Base-by-base conservation (phyloP, 345 rosid species). In the Eucalyptus erythrocorys region DNA sequence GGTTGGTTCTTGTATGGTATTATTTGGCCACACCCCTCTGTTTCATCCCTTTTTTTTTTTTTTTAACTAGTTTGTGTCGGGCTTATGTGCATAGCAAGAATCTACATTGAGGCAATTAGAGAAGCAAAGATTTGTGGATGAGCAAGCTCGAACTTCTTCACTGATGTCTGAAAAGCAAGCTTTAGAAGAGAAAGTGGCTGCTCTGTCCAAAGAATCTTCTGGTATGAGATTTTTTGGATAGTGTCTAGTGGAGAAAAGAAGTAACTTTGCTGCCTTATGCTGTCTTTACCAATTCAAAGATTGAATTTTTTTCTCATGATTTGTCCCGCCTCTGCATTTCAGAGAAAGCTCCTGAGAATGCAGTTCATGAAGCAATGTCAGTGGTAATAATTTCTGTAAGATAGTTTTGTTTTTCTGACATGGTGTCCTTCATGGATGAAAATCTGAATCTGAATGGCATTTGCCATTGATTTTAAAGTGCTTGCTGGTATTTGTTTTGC, bases 81-180 rank as follows among this genome's bases (percentile, higher is more conserved):
- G 87, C 90, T 85, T 47, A 87, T 59, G 88, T 91, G 84, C 91
- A 49, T 91, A 98, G 99, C 95, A 93, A 93, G 98, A 93, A 89
- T 91, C 94, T 43, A 53, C 89, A 49, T 86, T 92, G 91, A 96
- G 97, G 93, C 97, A 93, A 87, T 95, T 93, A 91, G 98, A 97
- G 90, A 95, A 55, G 51, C 93, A 91, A 47, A 91, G 85, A 79
- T 90, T 93, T 86, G 90, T 87, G 27, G 98, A 94, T 89, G 98
- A 95, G 94, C 97, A 94, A 91, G 90, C 94, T 34, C 96, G 87
- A 87, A 91, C 92, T 89, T 93, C 99, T 88, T 81, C 92, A 51
- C 91, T 98, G 47, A 40, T 90, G 89, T 93, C 95, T 76, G 99
- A 95, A 92, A 98, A 95, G 93, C 95, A 92, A 90, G 95, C 93